A percentile compares a stretch with the other conserved stretches of the same genome.
phyloP scores from a whole-genome alignment of 2,329 filamentous ascomycete species.

The Penicillium sp. region DNA sequence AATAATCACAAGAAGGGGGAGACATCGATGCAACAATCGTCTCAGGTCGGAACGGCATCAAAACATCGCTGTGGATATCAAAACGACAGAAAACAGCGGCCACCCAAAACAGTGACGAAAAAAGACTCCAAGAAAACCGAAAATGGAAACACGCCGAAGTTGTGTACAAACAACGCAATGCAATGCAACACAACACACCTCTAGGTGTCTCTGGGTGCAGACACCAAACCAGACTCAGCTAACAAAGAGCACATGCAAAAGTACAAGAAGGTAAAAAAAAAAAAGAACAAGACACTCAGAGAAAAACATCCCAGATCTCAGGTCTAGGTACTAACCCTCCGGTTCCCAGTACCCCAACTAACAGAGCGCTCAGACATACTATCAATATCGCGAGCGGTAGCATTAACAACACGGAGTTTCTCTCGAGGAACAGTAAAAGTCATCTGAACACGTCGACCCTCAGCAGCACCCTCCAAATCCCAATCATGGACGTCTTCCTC shows the following conservation, averaged over 20 bases:
- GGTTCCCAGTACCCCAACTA: conserved; percentile 15
- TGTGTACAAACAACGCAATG: background rate
- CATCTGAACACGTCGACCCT: conserved; percentile 70
- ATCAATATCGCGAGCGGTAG: conserved; percentile 45
- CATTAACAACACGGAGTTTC: conserved; percentile 84
- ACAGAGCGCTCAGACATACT: conserved; percentile 30
- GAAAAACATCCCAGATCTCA: background rate
- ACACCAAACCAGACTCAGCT: conserved; percentile 8
- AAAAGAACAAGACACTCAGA: background rate
- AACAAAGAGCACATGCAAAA: conserved; percentile 5
- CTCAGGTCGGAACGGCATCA: conserved; percentile 4
- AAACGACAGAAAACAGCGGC: conserved; percentile 8
- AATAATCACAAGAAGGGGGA: background rate
- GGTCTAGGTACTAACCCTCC: conserved; percentile 5
- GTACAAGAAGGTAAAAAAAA: conserved; percentile 7
- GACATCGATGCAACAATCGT: background rate
- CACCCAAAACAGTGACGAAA: background rate
- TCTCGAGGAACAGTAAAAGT: conserved; percentile 94
- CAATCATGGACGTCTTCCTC: conserved; percentile 51
- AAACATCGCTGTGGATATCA: conserved; percentile 8
- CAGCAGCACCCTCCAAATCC: conserved; percentile 72
- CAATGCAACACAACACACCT: background rate
- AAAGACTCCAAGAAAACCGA: background rate
- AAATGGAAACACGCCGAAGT: background rate
- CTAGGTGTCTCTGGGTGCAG: background rate